Evolutionary conservation across 257 asterid species (phyloP), one percentile per base, ranked within the genome.

Genomic region (Penstemon davidsonii): DNA sequence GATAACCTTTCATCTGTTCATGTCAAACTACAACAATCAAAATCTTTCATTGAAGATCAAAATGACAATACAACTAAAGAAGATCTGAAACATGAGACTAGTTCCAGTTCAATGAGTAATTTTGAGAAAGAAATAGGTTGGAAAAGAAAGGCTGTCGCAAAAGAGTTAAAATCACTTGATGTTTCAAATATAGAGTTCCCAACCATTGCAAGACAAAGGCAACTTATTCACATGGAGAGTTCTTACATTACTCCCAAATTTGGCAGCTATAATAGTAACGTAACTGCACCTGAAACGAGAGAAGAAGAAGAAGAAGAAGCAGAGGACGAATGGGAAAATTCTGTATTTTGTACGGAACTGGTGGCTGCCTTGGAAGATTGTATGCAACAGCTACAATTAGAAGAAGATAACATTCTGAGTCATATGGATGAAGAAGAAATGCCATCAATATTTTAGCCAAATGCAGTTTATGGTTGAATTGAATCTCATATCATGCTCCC

Each of bases 301-400:
- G 18, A 42, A 6, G 76, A 61, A 49, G 36, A 61, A 49, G 36
- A 42, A 6, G 76, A 61, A 49, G 56, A 49, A 5, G 63, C 1
- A 2, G 33, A 25, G 33, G 2, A 25, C 5, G 9, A 46, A 6
- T 68, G 57, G 7, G 60, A 54, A n/a, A 40, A 60, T 53, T 10
- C 76, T 0, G 67, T 62, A 5, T 74, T 84, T 46, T 73, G 81
- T 58, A 79, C 76, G 5, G 84, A 84, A 62, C 67, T 79, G 64
- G 42, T 81, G 73, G 83, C 84, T 61, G 84, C 83, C 6, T 84
- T 84, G 46, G 86, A 84, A 64, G 86, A 84, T 43, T 79, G 83
- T 46, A 60, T 84, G 80, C 77, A 76, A 4, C 83, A 79, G 70
- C 71, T 84, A 3, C 78, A 81, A 64, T 52, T 55, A 36, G 86